These are phyloP conservation scores for Russula brevipes DNA, from an alignment of 768 basidiomycete species.

Conservation along the genomic window DNA sequence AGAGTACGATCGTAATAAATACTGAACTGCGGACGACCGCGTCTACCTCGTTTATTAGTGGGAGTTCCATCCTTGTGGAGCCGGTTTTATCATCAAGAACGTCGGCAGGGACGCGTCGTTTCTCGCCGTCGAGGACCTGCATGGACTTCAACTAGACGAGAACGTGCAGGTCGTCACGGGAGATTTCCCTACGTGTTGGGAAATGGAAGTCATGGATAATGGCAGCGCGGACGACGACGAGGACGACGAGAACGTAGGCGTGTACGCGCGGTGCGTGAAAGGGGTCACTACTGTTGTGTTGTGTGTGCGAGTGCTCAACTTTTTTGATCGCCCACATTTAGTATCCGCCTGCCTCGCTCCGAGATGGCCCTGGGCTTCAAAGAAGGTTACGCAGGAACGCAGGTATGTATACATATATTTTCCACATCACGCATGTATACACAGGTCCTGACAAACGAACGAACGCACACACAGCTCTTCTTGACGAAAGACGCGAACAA, in stretches of 20 bases:
- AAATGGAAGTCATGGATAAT: slow-evolving; percentile 23
- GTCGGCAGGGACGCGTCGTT: slow-evolving; percentile 4
- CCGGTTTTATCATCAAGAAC: slow-evolving; percentile 19
- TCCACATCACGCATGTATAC: background rate
- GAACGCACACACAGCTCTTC: slow-evolving; percentile 8
- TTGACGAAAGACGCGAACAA: slow-evolving; percentile 19
- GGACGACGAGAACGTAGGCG: slow-evolving; percentile 15
- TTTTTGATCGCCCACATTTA: background rate
- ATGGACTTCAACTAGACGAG: background rate
- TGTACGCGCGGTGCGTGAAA: slow-evolving; percentile 18
- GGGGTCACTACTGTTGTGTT: background rate
- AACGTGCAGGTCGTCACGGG: slow-evolving; percentile 13
- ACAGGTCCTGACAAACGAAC: background rate
- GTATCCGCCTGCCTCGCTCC: slow-evolving; percentile 23
- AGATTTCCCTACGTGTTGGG: slow-evolving; percentile 25
- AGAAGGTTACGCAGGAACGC: slow-evolving; percentile 18
- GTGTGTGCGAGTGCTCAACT: background rate
- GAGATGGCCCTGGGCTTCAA: slow-evolving; percentile 21
- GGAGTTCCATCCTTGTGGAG: slow-evolving; percentile 17
- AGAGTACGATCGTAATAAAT: no score
- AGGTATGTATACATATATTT: slow-evolving; percentile 7
- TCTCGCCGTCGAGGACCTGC: slow-evolving; percentile 16
- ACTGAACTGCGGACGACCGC: no score
- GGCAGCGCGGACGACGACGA: slow-evolving; percentile 16
- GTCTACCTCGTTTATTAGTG: background rate